Evolutionary conservation across 345 rosid species (phyloP), one percentile per base, ranked within the genome.

Genomic region (Mangifera indica): DNA sequence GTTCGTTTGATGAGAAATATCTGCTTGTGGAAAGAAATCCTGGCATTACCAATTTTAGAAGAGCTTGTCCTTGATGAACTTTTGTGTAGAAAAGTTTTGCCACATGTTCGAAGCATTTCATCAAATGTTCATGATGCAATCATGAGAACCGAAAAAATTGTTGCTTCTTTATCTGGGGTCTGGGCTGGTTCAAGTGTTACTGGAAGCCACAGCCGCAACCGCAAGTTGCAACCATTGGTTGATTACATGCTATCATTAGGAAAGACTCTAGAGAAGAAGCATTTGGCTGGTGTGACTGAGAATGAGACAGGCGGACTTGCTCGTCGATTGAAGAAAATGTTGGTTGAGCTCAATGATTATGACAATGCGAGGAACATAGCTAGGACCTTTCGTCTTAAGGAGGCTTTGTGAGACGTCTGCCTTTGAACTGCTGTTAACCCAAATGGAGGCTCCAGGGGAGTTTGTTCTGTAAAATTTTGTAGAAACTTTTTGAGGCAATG

Each of bases 1-100:
- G 79, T 95, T 71, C 96, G 97, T 67, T 81, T 95, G 81, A 78
- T 95, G 92, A 89, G 83, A 81, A 95, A 91, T 72, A 89, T 95
- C 65, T 89, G 98, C 79, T 73, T 87, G 84, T 92, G 97, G 99
- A 95, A 89, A 79, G 95, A 91, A 74, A 86, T 92, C 72, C 84
- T 91, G 69, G 91, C 94, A 45, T 78, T 88, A 78, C 81, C 96
- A 69, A 84, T 89, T 82, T 70, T 95, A 45, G 97, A 95, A 84
- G 88, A 83, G 80, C 87, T 95, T 79, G 97, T 85, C 74, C 84
- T 95, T 55, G 89, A 87, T 66, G 97, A 91, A 66, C 93, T 95
- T 82, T 83, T 95, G 77, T 78, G 82, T 32, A 89, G 86, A 57
- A 92, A 92, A 86, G 76, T 91, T 68, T 84, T 95, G 56, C 98